Conservation (phyloP, 1,284 basidiomycete species). For the Ceratobasidium theobromae region DNA sequence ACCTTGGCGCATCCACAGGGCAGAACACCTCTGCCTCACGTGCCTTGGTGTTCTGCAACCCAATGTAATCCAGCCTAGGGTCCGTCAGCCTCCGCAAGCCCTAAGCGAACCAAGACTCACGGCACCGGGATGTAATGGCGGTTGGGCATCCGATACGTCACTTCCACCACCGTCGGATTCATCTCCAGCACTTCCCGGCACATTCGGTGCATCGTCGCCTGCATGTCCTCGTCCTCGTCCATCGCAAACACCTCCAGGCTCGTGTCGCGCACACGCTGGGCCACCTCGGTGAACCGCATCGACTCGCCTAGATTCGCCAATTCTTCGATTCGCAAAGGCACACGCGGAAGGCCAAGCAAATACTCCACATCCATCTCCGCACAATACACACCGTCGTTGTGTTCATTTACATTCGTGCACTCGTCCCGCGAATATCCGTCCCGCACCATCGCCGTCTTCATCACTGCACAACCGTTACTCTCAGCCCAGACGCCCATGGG, state of each 20-base stretch:
- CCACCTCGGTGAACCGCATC: slow-evolving; percentile 63
- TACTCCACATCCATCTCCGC: slow-evolving; percentile 79
- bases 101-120: slow-evolving; percentile 15
- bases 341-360: slow-evolving; percentile 53
- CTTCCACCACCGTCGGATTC: slow-evolving; percentile 61
- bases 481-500: neutral
- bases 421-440: slow-evolving; percentile 24
- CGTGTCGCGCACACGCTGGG: slow-evolving; percentile 57
- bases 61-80: slow-evolving; percentile 38
- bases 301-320: slow-evolving; percentile 53
- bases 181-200: slow-evolving; percentile 68
- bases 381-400: slow-evolving; percentile 23
- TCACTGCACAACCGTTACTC: slow-evolving; percentile 1
- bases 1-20: slow-evolving; percentile 77
- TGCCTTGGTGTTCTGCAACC: slow-evolving; percentile 56
- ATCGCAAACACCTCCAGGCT: slow-evolving; percentile 83
- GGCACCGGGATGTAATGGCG: slow-evolving; percentile 78
- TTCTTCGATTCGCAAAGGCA: slow-evolving; percentile 49
- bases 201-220: slow-evolving; percentile 93
- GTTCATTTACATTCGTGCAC: slow-evolving; percentile 27
- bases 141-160: slow-evolving; percentile 84
- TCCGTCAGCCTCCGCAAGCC: neutral
- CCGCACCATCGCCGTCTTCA: slow-evolving; percentile 20
- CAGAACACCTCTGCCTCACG: slow-evolving; percentile 74
- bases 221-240: slow-evolving; percentile 67